These are phyloP conservation scores for Colletotrichum cuscutae DNA, from an alignment of 2,329 filamentous ascomycete species.

Conservation along the genomic window DNA sequence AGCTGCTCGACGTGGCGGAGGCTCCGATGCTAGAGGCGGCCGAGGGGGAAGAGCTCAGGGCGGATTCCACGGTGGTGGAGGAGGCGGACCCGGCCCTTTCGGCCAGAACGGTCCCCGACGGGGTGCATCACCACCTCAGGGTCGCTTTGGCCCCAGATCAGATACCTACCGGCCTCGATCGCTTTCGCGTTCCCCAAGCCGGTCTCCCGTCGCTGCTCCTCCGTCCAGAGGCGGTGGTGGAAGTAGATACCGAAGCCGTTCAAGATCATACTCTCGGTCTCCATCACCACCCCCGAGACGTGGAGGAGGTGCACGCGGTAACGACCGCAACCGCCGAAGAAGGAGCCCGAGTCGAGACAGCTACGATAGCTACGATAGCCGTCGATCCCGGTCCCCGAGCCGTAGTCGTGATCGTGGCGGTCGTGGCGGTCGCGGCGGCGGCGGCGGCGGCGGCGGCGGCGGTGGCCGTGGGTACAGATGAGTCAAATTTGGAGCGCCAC, in stretches of 20 bases:
- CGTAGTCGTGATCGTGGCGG: constrained; percentile 22
- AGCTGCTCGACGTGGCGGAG: constrained; percentile 70
- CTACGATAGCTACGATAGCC: constrained; percentile 52
- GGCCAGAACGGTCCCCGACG: constrained; percentile 49
- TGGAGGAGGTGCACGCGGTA: constrained; percentile 42
- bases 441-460: neutral
- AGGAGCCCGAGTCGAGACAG: constrained; percentile 47
- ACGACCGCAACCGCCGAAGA: constrained; percentile 42
- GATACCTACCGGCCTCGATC: constrained; percentile 74
- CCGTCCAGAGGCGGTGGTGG: constrained; percentile 45
- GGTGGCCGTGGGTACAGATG: constrained; percentile 26
- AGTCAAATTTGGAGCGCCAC: neutral
- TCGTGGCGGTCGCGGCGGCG: neutral
- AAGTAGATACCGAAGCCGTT: constrained; percentile 57
- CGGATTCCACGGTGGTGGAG: constrained; percentile 44
- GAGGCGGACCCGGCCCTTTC: constrained; percentile 45
- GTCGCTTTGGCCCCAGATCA: constrained; percentile 54
- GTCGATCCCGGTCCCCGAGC: constrained; percentile 38
- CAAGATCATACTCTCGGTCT: constrained; percentile 58
- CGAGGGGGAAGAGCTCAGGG: constrained; percentile 36
- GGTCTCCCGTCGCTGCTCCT: constrained; percentile 48
- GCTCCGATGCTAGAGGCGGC: constrained; percentile 64
- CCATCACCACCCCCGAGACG: constrained; percentile 51
- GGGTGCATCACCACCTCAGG: constrained; percentile 48
- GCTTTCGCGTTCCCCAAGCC: constrained; percentile 58